phyloP scores from a whole-genome alignment of 2,329 filamentous ascomycete species.

The Aureobasidium sp. region DNA sequence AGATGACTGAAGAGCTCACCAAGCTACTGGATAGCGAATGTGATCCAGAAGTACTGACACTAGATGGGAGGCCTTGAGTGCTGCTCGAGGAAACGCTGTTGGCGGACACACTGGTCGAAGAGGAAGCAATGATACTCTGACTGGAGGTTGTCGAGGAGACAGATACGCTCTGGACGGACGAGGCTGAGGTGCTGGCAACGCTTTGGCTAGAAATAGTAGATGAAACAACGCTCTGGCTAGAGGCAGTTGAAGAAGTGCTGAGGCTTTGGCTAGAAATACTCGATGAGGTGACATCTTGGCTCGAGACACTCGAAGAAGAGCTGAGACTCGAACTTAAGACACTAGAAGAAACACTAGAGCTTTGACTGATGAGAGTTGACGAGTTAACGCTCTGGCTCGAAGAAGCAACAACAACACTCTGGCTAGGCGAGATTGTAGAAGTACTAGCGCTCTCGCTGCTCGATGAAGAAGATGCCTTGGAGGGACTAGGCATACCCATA shows the following conservation, averaged over 20 bases:
- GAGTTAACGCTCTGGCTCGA: too few relatives aligned
- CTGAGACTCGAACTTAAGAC: too few relatives aligned
- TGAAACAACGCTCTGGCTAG: not conserved
- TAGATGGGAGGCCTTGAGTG: not conserved
- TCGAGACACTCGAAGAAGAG: not conserved
- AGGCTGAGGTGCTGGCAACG: too few relatives aligned
- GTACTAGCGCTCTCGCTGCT: not conserved
- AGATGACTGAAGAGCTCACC: not conserved
- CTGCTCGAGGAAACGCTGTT: too few relatives aligned
- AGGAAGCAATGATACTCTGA: too few relatives aligned
- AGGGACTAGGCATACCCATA: constrained; percentile 5
- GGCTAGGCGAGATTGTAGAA: not conserved
- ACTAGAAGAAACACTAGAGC: too few relatives aligned
- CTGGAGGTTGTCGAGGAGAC: too few relatives aligned
- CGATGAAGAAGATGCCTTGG: not conserved
- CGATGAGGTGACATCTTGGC: not conserved
- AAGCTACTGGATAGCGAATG: not conserved
- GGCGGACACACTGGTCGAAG: too few relatives aligned
- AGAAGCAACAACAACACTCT: not conserved
- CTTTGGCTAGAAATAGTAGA: too few relatives aligned
- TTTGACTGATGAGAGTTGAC: not conserved
- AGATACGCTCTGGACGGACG: too few relatives aligned
- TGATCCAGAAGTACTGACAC: not conserved
- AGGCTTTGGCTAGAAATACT: not conserved
- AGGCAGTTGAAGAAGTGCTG: not conserved